Base-by-base conservation (phyloP, 2,329 filamentous ascomycete species). In the Ustulina deusta region DNA sequence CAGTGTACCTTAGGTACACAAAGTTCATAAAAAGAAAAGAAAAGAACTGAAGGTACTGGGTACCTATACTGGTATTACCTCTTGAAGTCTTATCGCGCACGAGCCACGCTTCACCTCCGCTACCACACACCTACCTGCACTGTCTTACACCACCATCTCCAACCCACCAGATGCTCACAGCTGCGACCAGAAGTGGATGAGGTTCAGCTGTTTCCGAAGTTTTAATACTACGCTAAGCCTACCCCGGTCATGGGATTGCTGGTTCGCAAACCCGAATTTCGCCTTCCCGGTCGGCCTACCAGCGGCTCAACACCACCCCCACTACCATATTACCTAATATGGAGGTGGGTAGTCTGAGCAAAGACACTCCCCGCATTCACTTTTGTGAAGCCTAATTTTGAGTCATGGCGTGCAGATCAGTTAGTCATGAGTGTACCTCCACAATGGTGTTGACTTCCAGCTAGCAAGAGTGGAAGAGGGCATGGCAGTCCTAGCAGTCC, bases 181-280 rank as follows among this genome's bases (percentile, higher is more conserved):
- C 44, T 61, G 42, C 6, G 17, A 25, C 38, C 25, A 29, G 6
- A 20, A 25, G 13, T 27, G 25, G 25, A 29, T 1, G 22, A 42
- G 48, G 11, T 51, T 29, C 38, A 46, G 15, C 29, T 42, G 46
- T 64, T 64, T 54, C 54, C 46, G 34, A 34, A 20, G 6, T 17
- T 17, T 34, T 40, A 22, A 27, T 27, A 17, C 48, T 20, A 42
- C 32, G 63, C 56, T 65, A 65, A 44, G 13, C 63, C 54, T 9
- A 48, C 38, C 51, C 49, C 57, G 49, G 62, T 20, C 25, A 60
- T 56, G 55, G 36, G 34, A 57, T 57, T 63, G 20, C 52, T 57
- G 25, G 40, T 54, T 10, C 51, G 22, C 40, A 51, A 54, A 51
- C 51, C 49, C 44, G 61, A 49, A 48, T 52, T 51, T 64, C 27